A percentile compares a stretch with the other conserved stretches of the same genome.
These are phyloP conservation scores for Penicillium sp. DNA, from an alignment of 2,329 filamentous ascomycete genomes.

Conservation along the genomic window DNA sequence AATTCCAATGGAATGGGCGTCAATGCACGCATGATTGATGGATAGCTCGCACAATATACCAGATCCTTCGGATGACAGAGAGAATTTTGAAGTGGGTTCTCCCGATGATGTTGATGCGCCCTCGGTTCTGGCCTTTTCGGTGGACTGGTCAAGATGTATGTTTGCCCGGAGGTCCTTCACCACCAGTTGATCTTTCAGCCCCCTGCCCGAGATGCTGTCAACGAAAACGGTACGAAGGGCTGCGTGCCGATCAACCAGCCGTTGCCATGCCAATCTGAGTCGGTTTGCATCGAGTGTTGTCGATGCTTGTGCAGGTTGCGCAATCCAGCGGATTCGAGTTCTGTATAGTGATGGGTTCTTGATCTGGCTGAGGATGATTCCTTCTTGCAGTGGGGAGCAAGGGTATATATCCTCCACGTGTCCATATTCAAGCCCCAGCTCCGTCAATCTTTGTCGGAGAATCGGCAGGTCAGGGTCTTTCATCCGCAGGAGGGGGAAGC, in stretches of 20 bases:
- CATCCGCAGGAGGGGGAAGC: background rate
- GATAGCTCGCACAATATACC: background rate
- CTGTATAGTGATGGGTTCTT: background rate
- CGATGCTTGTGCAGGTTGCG: background rate
- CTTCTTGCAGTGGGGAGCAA: background rate
- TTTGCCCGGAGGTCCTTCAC: background rate
- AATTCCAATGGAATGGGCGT: background rate
- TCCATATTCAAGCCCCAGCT: background rate
- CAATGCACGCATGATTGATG: background rate
- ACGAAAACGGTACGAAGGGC: background rate
- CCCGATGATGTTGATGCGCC: background rate
- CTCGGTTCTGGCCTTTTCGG: background rate
- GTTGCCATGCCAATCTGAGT: background rate
- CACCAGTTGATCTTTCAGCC: background rate
- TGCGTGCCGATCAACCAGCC: background rate
- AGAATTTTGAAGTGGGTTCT: background rate
- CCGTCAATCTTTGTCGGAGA: background rate
- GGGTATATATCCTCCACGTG: background rate
- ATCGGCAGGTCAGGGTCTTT: background rate
- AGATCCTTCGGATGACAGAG: background rate
- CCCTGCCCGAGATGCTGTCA: background rate
- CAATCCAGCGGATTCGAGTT: background rate
- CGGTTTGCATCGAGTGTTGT: background rate
- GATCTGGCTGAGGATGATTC: background rate
- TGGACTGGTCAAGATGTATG: background rate